phyloP scores from a whole-genome alignment of 169 alveolate genomes.

The Eimeria acervulina region DNA sequence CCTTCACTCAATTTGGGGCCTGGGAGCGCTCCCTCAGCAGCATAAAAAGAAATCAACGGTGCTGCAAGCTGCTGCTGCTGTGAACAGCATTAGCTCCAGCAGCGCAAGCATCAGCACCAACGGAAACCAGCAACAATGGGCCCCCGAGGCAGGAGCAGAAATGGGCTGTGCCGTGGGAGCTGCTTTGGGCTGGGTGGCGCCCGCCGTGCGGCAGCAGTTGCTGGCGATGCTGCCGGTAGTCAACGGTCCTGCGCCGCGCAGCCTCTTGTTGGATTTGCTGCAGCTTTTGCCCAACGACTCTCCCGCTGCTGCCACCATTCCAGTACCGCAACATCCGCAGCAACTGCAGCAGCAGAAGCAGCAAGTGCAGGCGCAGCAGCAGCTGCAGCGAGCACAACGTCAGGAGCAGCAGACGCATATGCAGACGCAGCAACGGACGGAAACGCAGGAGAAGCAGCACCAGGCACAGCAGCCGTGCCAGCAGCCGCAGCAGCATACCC shows the following conservation, averaged over 20 bases:
- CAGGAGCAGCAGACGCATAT: background rate
- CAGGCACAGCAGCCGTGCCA: background rate
- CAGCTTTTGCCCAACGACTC: background rate
- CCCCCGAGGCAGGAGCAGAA: background rate
- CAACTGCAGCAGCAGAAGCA: background rate
- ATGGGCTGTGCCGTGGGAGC: slow-evolving; percentile 14
- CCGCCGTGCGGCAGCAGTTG: slow-evolving; percentile 19
- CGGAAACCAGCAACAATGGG: background rate
- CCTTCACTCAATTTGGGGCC: slow-evolving; percentile 35
- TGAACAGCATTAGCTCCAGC: background rate
- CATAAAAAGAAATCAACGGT: background rate
- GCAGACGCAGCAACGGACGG: background rate
- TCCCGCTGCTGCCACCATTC: background rate
- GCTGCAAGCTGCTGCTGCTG: slow-evolving; percentile 32
- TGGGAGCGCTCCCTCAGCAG: background rate
- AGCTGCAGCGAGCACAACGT: background rate
- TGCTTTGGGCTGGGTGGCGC: slow-evolving; percentile 23
- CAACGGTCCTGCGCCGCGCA: slow-evolving; percentile 25
- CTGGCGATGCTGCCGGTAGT: slow-evolving; percentile 52
- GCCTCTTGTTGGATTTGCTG: slow-evolving; percentile 40
- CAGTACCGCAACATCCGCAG: background rate
- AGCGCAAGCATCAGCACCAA: background rate
- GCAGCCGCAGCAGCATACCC: background rate
- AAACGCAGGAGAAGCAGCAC: background rate
- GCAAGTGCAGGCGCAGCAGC: background rate